Conservation (phyloP, 2,329 filamentous ascomycete genomes). For the Tolypocladium paradoxum region DNA sequence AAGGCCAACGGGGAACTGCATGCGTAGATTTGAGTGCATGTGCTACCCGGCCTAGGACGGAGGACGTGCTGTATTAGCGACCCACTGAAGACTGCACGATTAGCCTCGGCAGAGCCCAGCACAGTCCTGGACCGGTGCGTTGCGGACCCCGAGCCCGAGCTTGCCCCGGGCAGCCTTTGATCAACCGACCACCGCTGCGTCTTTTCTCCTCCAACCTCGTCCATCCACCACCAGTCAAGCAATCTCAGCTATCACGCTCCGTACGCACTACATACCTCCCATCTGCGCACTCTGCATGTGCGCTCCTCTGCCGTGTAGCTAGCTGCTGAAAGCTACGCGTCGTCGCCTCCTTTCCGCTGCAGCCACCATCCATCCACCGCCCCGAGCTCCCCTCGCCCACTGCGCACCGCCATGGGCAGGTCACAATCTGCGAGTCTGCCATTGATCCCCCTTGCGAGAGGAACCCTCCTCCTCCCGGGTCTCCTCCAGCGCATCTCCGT, state of each 20-base stretch:
- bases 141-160: not conserved
- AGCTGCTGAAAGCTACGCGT: not conserved
- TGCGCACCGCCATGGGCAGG: constrained; percentile 23
- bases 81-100: not conserved
- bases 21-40: too few relatives aligned
- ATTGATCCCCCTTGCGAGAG: constrained; percentile 71
- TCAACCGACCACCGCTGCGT: not conserved
- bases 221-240: not conserved
- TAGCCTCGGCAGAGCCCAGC: constrained; percentile 6
- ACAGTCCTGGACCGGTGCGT: not conserved
- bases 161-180: not conserved
- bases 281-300: not conserved
- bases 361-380: not conserved
- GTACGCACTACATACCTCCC: not conserved
- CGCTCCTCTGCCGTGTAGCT: not conserved
- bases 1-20: too few relatives aligned
- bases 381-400: not conserved
- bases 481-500: constrained; percentile 78
- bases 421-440: constrained; percentile 46
- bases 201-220: not conserved
- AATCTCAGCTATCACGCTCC: not conserved
- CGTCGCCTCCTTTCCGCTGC: not conserved
- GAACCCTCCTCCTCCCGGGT: constrained; percentile 74
- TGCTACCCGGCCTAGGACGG: too few relatives aligned
- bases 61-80: too few relatives aligned